These are phyloP conservation scores for Cryptococcus sp. DNA, from an alignment of 1,284 basidiomycete genomes.

Conservation along the genomic window DNA sequence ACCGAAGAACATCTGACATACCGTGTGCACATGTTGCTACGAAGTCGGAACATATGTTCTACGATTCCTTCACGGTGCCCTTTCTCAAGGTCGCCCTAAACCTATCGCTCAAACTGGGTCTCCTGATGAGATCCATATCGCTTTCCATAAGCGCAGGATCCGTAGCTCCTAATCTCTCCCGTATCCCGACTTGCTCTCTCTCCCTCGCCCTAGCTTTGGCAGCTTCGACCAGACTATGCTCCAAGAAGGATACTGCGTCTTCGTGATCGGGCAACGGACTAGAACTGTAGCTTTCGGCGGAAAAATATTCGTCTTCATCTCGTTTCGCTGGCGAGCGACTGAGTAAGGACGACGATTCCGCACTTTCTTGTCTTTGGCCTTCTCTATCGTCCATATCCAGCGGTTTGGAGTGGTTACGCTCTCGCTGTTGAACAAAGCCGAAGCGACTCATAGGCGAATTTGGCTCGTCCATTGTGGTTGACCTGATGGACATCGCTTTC, in stretches of 20 bases:
- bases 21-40: too few species aligned
- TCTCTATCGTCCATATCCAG: too few species aligned
- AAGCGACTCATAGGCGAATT: conserved; percentile 19
- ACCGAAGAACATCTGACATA: too few species aligned
- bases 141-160: neutral
- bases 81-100: conserved; percentile 14
- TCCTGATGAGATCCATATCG: neutral
- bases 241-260: conserved; percentile 17
- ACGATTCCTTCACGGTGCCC: neutral
- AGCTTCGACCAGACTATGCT: conserved; percentile 15
- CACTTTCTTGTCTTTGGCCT: too few species aligned
- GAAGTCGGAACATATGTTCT: too few species aligned
- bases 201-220: conserved; percentile 12
- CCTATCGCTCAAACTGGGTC: conserved; percentile 1
- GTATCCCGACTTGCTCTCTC: neutral
- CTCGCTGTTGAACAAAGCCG: conserved; percentile 8
- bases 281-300: neutral
- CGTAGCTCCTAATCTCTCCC: neutral
- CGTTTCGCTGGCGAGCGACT: neutral
- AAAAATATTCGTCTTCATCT: neutral
- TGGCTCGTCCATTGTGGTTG: conserved; percentile 7
- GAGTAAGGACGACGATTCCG: too few species aligned
- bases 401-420: too few species aligned
- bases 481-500: conserved; percentile 1
- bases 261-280: conserved; percentile 1